Evolutionary conservation across 345 rosid genomes (phyloP).

Genomic region (Citrus maxima): DNA sequence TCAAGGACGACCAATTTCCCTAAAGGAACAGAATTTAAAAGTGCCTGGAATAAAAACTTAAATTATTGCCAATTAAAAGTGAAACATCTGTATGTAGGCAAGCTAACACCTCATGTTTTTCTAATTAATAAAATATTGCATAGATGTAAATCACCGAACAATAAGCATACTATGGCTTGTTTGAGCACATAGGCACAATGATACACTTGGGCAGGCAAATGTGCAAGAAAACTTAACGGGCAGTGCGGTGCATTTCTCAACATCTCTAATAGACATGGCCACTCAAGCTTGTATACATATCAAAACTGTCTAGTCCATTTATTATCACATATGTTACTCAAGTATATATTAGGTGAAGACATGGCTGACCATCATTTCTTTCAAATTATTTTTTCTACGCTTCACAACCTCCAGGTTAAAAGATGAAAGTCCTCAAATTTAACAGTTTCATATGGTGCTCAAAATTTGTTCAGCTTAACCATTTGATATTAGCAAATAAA

Average conservation of each 20-base stretch:
- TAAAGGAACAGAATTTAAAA: slow-evolving; percentile 63
- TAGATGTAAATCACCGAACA: not conserved
- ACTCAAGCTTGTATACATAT: not conserved
- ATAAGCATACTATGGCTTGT: not conserved
- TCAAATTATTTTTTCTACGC: not conserved
- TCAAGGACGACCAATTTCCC: slow-evolving; percentile 73
- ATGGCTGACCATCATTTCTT: not conserved
- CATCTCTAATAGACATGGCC: not conserved
- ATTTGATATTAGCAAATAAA: not conserved
- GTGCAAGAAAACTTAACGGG: not conserved
- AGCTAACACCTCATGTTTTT: not conserved
- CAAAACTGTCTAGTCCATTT: not conserved
- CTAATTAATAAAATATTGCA: not conserved
- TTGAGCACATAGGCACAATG: not conserved
- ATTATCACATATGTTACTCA: not conserved
- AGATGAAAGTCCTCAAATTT: not conserved
- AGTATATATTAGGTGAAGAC: not conserved
- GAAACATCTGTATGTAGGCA: not conserved
- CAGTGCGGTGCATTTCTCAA: not conserved
- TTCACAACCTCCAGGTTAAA: not conserved
- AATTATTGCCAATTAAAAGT: not conserved
- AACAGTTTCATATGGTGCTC: not conserved
- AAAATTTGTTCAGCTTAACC: not conserved
- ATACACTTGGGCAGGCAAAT: not conserved
- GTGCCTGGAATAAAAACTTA: slow-evolving; percentile 44